Base-by-base conservation (phyloP, 129 eudicot genomes). In the Chrysanthemum seticuspe region DNA sequence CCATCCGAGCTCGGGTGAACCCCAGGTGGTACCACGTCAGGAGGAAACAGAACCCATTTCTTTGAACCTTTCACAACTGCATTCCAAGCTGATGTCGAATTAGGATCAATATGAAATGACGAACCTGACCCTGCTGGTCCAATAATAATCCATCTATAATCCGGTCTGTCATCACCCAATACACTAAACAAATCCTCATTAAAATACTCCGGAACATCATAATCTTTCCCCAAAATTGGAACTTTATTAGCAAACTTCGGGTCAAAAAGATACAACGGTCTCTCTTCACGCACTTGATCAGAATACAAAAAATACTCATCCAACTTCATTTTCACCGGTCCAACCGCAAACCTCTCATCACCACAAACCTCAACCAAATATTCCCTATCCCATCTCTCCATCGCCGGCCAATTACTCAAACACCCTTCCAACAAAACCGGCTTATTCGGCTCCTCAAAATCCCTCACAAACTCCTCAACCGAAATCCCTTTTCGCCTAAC, bases 71-170 rank as follows among this genome's bases (percentile, higher is more conserved):
- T 94, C 9, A 94, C 79, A 55, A 94, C 93, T 0, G 99, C 99
- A 74, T 94, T 94, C 97, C 99, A 94, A 75, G 99, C 99, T 53
- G 99, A 90, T 2, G 99, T 94, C 10, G 97, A 94, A 75, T 94
- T 94, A 34, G 99, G 99, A 83, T 94, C 99, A 68, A 94, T 90
- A 78, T 94, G 99, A 62, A 94, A 94, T 3, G 97, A 94, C 11
- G 99, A 94, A 18, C 99, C 99, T 23, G 99, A 94, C 64, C 96
- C 99, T 71, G 97, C 87, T 9, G 99, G 99, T 13, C 98, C 98
- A 53, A 94, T 90, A 13, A 94, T 94, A 61, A 94, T 80, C 98
- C 98, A 94, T 68, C 98, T 81, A 74, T 90, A 94, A 84, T 94
- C 99, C 5, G 99, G 99, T 74, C 99, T 88, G 76, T 88, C 96